Evolutionary conservation across 169 alveolate species (phyloP).

Genomic region (Eimeria zaria): DNA sequence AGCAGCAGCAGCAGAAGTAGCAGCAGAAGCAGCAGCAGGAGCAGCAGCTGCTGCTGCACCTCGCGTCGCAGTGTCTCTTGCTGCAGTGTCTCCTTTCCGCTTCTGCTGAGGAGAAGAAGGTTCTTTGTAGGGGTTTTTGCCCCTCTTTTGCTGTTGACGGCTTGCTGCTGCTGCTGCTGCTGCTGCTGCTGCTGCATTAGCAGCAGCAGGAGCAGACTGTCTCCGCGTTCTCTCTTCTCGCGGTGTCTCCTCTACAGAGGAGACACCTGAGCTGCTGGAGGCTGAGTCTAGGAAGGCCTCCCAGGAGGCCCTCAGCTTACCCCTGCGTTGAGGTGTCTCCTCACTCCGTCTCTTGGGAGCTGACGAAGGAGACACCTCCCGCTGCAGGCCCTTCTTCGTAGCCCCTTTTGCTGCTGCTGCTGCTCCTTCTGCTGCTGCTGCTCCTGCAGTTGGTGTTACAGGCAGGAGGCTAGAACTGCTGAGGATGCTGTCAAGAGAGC

Average conservation of each 20-base stretch:
- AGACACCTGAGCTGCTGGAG: conserved; percentile 45
- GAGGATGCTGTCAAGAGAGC: not conserved
- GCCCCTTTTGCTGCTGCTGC: not conserved
- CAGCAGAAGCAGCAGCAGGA: too few species aligned
- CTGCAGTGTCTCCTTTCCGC: not conserved
- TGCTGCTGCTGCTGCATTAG: not conserved
- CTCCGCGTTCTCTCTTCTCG: not conserved
- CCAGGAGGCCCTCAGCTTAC: conserved; percentile 32
- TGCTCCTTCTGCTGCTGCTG: not conserved
- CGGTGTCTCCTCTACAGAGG: conserved; percentile 13
- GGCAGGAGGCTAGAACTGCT: not conserved
- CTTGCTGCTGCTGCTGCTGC: not conserved
- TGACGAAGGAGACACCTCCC: not conserved
- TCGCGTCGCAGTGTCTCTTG: too few species aligned
- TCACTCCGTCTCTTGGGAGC: not conserved
- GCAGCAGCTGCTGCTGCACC: too few species aligned
- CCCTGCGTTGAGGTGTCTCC: not conserved
- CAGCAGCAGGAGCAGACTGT: not conserved
- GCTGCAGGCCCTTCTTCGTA: not conserved
- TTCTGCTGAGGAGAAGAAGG: too few species aligned
- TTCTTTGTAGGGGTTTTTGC: too few species aligned
- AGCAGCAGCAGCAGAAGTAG: not conserved
- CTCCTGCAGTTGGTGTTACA: not conserved
- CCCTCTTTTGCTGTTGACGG: not conserved
- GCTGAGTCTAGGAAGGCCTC: not conserved